Conservation (phyloP, 805 yeast species). For the Teunomyces lycoperdinae region DNA sequence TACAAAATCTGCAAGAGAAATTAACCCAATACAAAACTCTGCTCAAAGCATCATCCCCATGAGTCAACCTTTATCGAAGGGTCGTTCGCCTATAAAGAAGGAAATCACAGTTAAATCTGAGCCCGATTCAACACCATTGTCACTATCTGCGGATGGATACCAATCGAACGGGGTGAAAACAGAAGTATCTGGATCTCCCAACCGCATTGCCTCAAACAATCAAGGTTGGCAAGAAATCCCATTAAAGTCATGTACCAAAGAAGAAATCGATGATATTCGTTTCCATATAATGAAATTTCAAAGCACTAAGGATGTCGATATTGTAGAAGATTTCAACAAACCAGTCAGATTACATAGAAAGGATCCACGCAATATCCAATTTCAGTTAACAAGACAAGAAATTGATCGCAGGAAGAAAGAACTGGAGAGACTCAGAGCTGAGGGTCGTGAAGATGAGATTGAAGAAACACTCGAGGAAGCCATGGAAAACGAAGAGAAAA, state of each 20-base stretch:
- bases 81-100: conserved; percentile 21
- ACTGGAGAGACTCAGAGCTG: conserved; percentile 19
- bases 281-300: conserved; percentile 83
- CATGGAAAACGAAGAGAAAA: conserved; percentile 16
- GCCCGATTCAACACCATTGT: neutral
- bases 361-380: conserved; percentile 89
- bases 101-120: conserved; percentile 18
- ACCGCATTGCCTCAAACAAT: conserved; percentile 5
- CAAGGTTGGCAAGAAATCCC: conserved; percentile 52
- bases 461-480: conserved; percentile 9
- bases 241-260: conserved; percentile 67
- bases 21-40: neutral
- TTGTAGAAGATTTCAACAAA: conserved; percentile 63
- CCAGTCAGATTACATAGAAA: conserved; percentile 90
- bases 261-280: conserved; percentile 69
- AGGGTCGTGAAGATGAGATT: conserved; percentile 5
- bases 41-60: conserved; percentile 11
- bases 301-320: conserved; percentile 68
- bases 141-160: conserved; percentile 1
- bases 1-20: neutral
- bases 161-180: neutral
- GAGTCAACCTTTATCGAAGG: conserved; percentile 15
- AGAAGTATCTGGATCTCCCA: neutral
- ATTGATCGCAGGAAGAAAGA: conserved; percentile 53
- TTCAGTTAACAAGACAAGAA: conserved; percentile 76